A percentile compares a stretch with the other conserved stretches of the same genome.
phyloP scores from a whole-genome alignment of 108 stramenopile genomes.

The Fistulifera pelliculosa region DNA sequence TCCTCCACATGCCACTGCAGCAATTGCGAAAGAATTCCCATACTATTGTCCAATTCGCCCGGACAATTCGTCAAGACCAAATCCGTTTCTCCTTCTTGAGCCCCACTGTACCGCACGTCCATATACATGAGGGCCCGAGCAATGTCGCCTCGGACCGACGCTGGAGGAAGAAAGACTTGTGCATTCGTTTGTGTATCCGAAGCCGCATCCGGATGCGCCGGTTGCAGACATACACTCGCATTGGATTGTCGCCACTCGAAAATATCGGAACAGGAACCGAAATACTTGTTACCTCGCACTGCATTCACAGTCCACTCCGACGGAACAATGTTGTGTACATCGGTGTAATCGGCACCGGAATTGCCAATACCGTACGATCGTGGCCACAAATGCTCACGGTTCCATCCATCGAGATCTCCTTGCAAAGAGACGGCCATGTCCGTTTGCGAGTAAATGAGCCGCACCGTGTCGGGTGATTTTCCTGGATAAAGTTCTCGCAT shows the following conservation, averaged over 20 bases:
- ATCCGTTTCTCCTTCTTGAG: constrained; percentile 20
- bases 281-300: constrained; percentile 43
- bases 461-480: constrained; percentile 17
- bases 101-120: constrained; percentile 45
- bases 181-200: constrained; percentile 27
- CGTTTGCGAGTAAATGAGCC: constrained; percentile 30
- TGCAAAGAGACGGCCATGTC: constrained; percentile 19
- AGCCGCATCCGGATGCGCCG: constrained; percentile 30
- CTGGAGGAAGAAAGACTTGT: constrained; percentile 36
- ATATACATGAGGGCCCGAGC: constrained; percentile 76
- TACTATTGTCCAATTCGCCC: neutral
- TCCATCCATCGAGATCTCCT: constrained; percentile 48
- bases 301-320: constrained; percentile 59
- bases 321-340: constrained; percentile 58
- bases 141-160: constrained; percentile 54
- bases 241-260: no score
- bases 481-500: constrained; percentile 39
- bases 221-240: constrained; percentile 6
- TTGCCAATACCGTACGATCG: constrained; percentile 40
- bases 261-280: constrained; percentile 27
- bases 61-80: constrained; percentile 26
- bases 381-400: constrained; percentile 76
- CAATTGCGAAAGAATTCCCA: constrained; percentile 47
- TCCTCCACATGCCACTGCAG: constrained; percentile 64
- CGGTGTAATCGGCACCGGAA: constrained; percentile 41